Evolutionary conservation across 805 yeast species (phyloP).

Genomic region (Cyberlindnera maritima): DNA sequence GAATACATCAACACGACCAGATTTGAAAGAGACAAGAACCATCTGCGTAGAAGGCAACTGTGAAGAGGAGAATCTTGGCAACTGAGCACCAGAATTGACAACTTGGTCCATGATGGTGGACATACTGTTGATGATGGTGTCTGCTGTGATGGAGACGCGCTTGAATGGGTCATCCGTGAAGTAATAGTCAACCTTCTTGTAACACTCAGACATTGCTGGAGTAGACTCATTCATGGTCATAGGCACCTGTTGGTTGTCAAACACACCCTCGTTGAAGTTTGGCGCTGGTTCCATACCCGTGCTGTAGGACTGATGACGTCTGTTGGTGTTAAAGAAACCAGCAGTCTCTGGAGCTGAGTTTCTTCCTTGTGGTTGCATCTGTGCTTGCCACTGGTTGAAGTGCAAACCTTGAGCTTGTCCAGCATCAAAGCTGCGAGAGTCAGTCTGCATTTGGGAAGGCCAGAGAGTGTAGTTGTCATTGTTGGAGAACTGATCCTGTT

Average conservation of each 20-base stretch:
- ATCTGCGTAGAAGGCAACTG: slow-evolving; percentile 35
- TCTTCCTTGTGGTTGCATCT: not conserved
- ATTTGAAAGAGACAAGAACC: slow-evolving; percentile 71
- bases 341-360: slow-evolving; percentile 9
- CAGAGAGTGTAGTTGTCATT: slow-evolving; percentile 10
- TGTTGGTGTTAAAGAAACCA: slow-evolving; percentile 6
- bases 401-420: slow-evolving; percentile 7
- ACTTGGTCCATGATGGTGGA: slow-evolving; percentile 11
- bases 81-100: slow-evolving; percentile 18
- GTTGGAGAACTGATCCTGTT: not conserved
- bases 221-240: slow-evolving; percentile 18
- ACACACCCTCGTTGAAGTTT: slow-evolving; percentile 14
- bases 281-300: not conserved
- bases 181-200: slow-evolving; percentile 23
- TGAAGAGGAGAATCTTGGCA: slow-evolving; percentile 23
- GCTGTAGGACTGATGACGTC: not conserved
- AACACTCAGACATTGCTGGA: slow-evolving; percentile 16
- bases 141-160: slow-evolving; percentile 22
- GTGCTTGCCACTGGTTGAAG: slow-evolving; percentile 2
- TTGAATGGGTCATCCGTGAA: slow-evolving; percentile 25
- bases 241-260: slow-evolving; percentile 5
- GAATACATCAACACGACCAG: slow-evolving; percentile 77
- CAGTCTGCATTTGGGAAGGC: slow-evolving; percentile 1
- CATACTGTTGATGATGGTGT: slow-evolving; percentile 8
- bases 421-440: not conserved